Evolutionary conservation across 257 asterid species (phyloP).

Genomic region (Petrea volubilis): DNA sequence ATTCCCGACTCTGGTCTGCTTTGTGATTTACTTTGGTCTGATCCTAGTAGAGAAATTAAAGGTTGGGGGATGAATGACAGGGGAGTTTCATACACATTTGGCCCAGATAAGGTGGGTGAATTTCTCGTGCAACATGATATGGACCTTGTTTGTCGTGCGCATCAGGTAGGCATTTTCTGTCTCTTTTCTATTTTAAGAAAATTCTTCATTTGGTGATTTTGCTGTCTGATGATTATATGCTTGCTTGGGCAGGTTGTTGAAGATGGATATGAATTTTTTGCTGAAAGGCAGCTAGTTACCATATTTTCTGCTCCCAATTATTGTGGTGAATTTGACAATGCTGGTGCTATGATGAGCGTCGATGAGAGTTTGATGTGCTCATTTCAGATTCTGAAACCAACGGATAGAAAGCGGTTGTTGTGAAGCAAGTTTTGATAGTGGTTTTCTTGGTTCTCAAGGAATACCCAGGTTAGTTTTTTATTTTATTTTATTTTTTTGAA

Average conservation of each 20-base stretch:
- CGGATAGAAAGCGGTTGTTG: constrained; percentile 47
- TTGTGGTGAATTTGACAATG: constrained; percentile 84
- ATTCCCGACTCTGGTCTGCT: constrained; percentile 76
- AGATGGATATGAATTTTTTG: constrained; percentile 84
- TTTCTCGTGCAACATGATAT: constrained; percentile 77
- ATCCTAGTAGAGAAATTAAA: constrained; percentile 68
- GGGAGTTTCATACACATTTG: constrained; percentile 78
- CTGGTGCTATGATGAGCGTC: constrained; percentile 90
- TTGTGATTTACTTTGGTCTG: constrained; percentile 80
- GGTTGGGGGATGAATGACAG: constrained; percentile 89
- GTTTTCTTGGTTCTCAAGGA: constrained; percentile 23
- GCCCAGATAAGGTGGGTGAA: constrained; percentile 80
- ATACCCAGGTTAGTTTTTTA: constrained; percentile 31
- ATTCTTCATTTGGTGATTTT: constrained; percentile 8
- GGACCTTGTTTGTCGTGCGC: constrained; percentile 86
- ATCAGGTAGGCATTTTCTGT: constrained; percentile 59
- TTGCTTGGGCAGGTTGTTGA: constrained; percentile 65
- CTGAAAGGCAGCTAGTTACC: constrained; percentile 82
- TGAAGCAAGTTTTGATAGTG: constrained; percentile 33
- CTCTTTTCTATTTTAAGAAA: neutral
- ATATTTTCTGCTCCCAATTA: constrained; percentile 87
- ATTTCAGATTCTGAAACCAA: constrained; percentile 78
- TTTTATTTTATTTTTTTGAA: neutral
- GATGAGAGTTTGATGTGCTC: constrained; percentile 91
- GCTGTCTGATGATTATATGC: constrained; percentile 19